Conservation (phyloP, 2,329 filamentous ascomycete genomes). For the Colletotrichum godetiae region DNA sequence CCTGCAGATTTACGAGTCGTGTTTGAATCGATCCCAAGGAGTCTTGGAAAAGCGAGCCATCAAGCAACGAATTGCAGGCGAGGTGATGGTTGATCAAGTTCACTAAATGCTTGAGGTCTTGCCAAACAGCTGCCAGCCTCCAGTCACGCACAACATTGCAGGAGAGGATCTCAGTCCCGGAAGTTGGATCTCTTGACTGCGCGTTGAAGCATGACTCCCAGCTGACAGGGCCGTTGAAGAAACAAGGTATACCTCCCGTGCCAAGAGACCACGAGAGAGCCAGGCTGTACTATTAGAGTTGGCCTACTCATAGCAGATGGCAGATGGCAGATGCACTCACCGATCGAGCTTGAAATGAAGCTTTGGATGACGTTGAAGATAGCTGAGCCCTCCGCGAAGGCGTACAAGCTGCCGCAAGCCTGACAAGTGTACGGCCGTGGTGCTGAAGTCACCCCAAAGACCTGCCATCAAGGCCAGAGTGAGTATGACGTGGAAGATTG, state of each 20-base stretch:
- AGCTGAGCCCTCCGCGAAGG: not conserved
- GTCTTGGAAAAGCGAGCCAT: not conserved
- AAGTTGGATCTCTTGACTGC: not conserved
- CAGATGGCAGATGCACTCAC: not conserved
- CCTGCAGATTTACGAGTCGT: not conserved
- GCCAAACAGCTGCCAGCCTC: not conserved
- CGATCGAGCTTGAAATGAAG: not conserved
- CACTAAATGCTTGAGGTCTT: not conserved
- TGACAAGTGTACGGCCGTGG: conserved; percentile 10
- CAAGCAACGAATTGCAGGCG: not conserved
- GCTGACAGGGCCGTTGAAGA: not conserved
- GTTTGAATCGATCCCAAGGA: not conserved
- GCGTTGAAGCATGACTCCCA: not conserved
- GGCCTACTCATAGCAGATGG: not conserved
- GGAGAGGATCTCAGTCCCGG: not conserved
- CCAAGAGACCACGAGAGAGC: not conserved
- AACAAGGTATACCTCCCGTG: not conserved
- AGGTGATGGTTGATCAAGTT: not conserved
- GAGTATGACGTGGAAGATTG: conserved; percentile 5
- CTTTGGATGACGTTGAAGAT: not conserved
- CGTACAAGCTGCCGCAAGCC: conserved; percentile 4
- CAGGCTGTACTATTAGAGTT: not conserved
- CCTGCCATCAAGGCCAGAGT: conserved; percentile 12
- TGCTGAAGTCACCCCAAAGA: conserved; percentile 4
- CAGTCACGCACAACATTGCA: not conserved